Conservation (phyloP, 108 stramenopile species). For the Cyclotella kingstonii region DNA sequence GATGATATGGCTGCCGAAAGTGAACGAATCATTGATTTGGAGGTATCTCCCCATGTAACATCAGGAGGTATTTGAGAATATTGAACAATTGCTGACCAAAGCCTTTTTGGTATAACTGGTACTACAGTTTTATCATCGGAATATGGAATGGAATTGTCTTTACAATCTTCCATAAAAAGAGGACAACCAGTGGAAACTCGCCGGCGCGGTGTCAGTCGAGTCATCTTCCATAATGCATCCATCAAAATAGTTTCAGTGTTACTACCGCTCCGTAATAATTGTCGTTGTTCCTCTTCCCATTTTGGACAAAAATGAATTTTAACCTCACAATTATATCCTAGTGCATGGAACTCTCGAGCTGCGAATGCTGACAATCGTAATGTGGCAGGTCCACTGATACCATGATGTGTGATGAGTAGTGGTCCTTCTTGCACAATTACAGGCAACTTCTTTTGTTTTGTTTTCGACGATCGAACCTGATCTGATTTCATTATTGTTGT, state of each 20-base stretch:
- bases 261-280: conserved; percentile 3
- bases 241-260: conserved; percentile 19
- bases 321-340: conserved; percentile 66
- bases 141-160: conserved; percentile 20
- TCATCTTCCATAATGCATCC: conserved; percentile 47
- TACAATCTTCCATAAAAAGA: conserved; percentile 52
- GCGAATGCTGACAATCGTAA: conserved; percentile 91
- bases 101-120: conserved; percentile 65
- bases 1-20: conserved; percentile 52
- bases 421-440: conserved; percentile 74
- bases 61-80: conserved; percentile 48
- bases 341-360: conserved; percentile 73
- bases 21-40: conserved; percentile 67
- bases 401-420: conserved; percentile 89
- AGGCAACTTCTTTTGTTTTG: conserved; percentile 33
- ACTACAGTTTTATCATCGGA: conserved; percentile 28
- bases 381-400: conserved; percentile 90
- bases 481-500: neutral
- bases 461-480: neutral
- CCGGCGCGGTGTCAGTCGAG: conserved; percentile 44
- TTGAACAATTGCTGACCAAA: conserved; percentile 69
- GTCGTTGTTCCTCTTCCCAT: conserved; percentile 34
- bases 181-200: conserved; percentile 66
- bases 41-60: conserved; percentile 59
- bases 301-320: conserved; percentile 58